Evolutionary conservation across 805 yeast genomes (phyloP).

Genomic region (Candida corydali): DNA sequence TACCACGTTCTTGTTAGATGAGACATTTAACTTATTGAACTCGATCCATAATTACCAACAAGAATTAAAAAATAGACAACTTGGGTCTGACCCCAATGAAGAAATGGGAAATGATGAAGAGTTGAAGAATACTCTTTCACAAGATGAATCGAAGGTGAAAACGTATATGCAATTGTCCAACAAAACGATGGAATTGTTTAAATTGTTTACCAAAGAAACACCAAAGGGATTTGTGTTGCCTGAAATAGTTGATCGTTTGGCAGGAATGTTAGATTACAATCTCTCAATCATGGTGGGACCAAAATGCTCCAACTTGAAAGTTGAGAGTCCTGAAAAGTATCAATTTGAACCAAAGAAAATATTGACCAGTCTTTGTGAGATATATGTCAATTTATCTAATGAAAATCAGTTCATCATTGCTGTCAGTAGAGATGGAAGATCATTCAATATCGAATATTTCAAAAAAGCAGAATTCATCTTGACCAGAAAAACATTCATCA

Average conservation of each 20-base stretch:
- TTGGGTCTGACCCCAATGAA: constrained; percentile 29
- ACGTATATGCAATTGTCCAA: constrained; percentile 80
- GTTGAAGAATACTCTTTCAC: constrained; percentile 48
- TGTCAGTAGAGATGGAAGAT: constrained; percentile 88
- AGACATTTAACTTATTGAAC: constrained; percentile 73
- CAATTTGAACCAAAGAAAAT: constrained; percentile 76
- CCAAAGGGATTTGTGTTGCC: constrained; percentile 82
- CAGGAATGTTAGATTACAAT: constrained; percentile 94
- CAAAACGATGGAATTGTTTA: constrained; percentile 75
- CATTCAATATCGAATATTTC: constrained; percentile 67
- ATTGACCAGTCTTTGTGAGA: constrained; percentile 64
- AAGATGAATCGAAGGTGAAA: constrained; percentile 72
- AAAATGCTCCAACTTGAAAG: constrained; percentile 83
- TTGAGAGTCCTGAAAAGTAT: constrained; percentile 75
- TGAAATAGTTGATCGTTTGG: constrained; percentile 89
- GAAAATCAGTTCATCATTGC: constrained; percentile 69
- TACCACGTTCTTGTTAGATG: constrained; percentile 87
- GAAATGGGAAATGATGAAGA: constrained; percentile 59
- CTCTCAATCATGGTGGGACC: constrained; percentile 94
- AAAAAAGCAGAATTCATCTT: constrained; percentile 68
- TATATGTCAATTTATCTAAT: constrained; percentile 66
- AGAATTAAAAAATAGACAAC: constrained; percentile 52
- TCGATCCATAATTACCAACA: constrained; percentile 73
- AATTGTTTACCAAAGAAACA: constrained; percentile 77
- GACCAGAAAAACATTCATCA: constrained; percentile 46